Evolutionary conservation across 1,284 basidiomycete genomes (phyloP).

Genomic region (Athelia sp.): DNA sequence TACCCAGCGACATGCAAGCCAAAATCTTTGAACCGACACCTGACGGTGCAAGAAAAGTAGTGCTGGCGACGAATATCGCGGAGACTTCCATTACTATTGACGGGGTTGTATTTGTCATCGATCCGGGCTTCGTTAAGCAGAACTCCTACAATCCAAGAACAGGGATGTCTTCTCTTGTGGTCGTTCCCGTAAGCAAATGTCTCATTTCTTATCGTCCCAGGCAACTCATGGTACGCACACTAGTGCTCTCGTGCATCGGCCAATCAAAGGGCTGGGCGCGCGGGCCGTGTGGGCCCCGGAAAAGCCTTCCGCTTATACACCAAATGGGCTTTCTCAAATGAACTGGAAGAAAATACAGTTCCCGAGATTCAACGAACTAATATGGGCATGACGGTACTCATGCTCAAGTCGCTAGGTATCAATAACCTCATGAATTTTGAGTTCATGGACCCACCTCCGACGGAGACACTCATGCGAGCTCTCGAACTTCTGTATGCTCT

Average conservation of each 20-base stretch:
- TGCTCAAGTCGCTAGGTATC: constrained; percentile 95
- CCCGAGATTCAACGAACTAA: constrained; percentile 99
- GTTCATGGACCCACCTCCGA: constrained; percentile 98
- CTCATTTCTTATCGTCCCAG: background rate
- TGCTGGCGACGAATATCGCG: constrained; percentile 97
- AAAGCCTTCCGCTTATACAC: constrained; percentile 98
- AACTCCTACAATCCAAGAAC: constrained; percentile 96
- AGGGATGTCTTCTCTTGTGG: constrained; percentile 92
- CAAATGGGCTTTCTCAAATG: constrained; percentile 94
- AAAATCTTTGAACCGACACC: constrained; percentile 99
- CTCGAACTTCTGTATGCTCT: constrained; percentile 93
- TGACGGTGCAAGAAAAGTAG: constrained; percentile 92
- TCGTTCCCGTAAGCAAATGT: constrained; percentile 73
- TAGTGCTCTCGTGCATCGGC: constrained; percentile 96
- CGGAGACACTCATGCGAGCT: constrained; percentile 96
- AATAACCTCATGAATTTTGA: constrained; percentile 98
- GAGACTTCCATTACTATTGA: constrained; percentile 98
- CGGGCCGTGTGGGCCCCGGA: constrained; percentile 97
- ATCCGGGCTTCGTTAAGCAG: constrained; percentile 97
- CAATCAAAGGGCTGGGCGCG: constrained; percentile 94
- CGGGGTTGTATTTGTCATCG: constrained; percentile 96
- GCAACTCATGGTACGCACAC: constrained; percentile 5
- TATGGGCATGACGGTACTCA: constrained; percentile 91
- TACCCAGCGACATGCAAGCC: constrained; percentile 98
- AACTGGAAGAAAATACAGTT: constrained; percentile 94